Evolutionary conservation across 2,329 filamentous ascomycete genomes (phyloP), one percentile per base, ranked within the genome.

Genomic region (Fusarium cyanostomum): DNA sequence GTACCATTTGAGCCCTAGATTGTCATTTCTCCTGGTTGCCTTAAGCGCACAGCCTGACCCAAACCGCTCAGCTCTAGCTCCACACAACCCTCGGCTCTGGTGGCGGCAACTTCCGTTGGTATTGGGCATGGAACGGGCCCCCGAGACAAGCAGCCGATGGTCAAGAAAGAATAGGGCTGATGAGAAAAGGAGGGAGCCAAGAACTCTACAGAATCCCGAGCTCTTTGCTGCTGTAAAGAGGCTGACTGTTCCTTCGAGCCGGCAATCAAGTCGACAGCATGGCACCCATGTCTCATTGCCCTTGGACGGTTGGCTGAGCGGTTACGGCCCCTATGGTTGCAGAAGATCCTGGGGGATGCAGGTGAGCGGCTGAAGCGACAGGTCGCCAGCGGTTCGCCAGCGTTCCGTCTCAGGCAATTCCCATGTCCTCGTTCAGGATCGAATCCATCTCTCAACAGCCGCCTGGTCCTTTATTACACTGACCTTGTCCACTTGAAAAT

Each of bases 251-350:
- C 27, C 27, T 34, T 31, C 28, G 26, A 34, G 18, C 15, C 11
- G 30, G 31, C 31, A 33, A 33, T n/a, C n/a, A 13, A n/a, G 43
- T 34, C 15, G 18, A 34, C n/a, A 45, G 12, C 30, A 33, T n/a
- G n/a, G n/a, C 33, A 43, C 60, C 59, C 60, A 52, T 60, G 62
- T 66, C 62, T 62, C 31, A 46, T 21, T 46, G 27, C 34, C 15
- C 26, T 56, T 18, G 43, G 34, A 52, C 39, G 39, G 50, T 66
- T 66, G 39, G 62, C 26, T 39, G n/a, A 26, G 30, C 21, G 49
- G 39, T 21, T 37, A 48, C 24, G 34, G 15, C 30, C 9, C 7
- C 31, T 16, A 12, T n/a, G 21, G 12, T 21, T 15, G 28, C 13
- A 21, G 33, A 54, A 26, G n/a, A 34, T 15, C 33, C 52, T 18